phyloP scores from a whole-genome alignment of 164 flowering plant species.

The Saururus chinensis region DNA sequence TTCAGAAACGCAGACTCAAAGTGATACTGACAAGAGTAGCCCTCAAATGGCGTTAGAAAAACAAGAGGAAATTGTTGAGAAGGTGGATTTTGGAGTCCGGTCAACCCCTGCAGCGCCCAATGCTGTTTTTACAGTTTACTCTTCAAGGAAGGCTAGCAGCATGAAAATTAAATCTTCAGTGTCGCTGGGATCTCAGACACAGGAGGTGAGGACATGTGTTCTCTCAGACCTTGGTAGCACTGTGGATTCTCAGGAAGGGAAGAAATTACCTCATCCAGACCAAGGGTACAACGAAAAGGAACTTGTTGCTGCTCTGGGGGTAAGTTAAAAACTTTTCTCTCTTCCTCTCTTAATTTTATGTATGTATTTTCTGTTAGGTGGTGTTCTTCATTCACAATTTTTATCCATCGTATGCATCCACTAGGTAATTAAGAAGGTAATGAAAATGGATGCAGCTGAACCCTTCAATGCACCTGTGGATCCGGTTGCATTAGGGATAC shows the following conservation, averaged over 20 bases:
- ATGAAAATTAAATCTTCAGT: conserved; percentile 70
- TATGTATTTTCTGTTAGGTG: background rate
- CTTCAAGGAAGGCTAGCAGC: conserved; percentile 43
- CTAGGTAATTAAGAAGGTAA: conserved; percentile 83
- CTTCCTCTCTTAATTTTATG: background rate
- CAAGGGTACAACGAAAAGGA: conserved; percentile 47
- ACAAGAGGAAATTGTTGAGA: conserved; percentile 30
- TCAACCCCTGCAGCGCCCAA: conserved; percentile 32
- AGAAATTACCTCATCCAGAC: conserved; percentile 12
- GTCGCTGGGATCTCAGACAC: conserved; percentile 24
- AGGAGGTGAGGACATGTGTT: conserved; percentile 14
- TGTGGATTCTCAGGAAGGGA: conserved; percentile 16
- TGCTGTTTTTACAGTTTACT: conserved; percentile 16
- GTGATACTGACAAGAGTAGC: conserved; percentile 61
- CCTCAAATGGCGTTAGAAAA: conserved; percentile 34
- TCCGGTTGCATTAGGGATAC: conserved; percentile 89
- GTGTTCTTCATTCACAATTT: background rate
- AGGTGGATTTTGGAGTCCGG: conserved; percentile 45
- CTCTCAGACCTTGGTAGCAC: conserved; percentile 1
- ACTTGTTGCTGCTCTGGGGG: conserved; percentile 39
- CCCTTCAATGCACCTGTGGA: conserved; percentile 92
- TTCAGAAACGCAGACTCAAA: conserved; percentile 40
- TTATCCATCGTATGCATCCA: background rate
- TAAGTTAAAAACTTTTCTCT: conserved; percentile 9
- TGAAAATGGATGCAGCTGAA: conserved; percentile 99